These are phyloP conservation scores for Calonectria henricotiae DNA, from an alignment of 2,329 filamentous ascomycete species.

Conservation along the genomic window DNA sequence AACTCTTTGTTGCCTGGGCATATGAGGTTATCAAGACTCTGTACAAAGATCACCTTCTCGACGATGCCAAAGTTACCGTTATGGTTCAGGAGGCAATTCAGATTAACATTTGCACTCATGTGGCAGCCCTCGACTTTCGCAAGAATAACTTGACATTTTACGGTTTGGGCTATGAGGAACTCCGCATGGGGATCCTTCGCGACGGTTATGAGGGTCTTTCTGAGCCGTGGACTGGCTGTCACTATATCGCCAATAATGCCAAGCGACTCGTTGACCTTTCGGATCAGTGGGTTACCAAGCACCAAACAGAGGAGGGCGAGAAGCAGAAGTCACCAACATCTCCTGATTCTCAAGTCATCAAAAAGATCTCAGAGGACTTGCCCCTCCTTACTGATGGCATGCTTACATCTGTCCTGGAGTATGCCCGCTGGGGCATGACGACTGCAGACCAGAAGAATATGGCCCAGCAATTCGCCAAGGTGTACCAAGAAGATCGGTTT, in stretches of 20 bases:
- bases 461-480: conserved; percentile 64
- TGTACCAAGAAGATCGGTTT: conserved; percentile 68
- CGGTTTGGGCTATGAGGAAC: conserved; percentile 78
- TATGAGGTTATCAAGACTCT: conserved; percentile 83
- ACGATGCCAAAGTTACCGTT: conserved; percentile 70
- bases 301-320: conserved; percentile 56
- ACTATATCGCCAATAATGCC: conserved; percentile 74
- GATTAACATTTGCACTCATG: conserved; percentile 73
- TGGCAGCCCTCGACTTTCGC: conserved; percentile 80
- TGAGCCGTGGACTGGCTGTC: conserved; percentile 88
- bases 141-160: conserved; percentile 79
- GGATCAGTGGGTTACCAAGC: conserved; percentile 69
- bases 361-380: conserved; percentile 65
- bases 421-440: conserved; percentile 66
- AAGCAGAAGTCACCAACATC: conserved; percentile 55
- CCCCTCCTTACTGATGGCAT: conserved; percentile 71
- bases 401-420: conserved; percentile 70
- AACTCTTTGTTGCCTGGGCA: conserved; percentile 85
- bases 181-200: conserved; percentile 77
- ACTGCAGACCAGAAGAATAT: conserved; percentile 63
- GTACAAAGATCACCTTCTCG: conserved; percentile 74
- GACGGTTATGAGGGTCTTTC: conserved; percentile 79
- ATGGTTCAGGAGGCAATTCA: conserved; percentile 79
- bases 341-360: conserved; percentile 62
- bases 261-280: conserved; percentile 74